Percentiles rank a stretch among this genome's conserved stretches.
Evolutionary conservation across 352 stramenopile genomes (phyloP).

Genomic region (Phytophthora syringae): DNA sequence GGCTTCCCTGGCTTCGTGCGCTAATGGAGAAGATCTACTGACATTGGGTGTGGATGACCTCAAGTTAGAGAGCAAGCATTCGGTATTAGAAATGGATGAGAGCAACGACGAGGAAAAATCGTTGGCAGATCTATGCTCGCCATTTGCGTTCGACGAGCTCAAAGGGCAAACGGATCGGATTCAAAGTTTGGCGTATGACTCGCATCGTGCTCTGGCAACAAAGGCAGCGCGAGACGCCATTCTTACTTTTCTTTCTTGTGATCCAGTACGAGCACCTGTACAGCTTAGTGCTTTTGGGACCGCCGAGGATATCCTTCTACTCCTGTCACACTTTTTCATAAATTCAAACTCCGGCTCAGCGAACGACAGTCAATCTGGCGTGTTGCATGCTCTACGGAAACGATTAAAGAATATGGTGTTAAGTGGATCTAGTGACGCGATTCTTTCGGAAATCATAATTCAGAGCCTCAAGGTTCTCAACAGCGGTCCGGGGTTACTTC

Average conservation of each 20-base stretch:
- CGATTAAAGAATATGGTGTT: constrained; percentile 31
- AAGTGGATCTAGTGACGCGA: constrained; percentile 25
- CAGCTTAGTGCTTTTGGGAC: constrained; percentile 44
- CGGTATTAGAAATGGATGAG: constrained; percentile 63
- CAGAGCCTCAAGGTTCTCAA: constrained; percentile 48
- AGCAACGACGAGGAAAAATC: constrained; percentile 63
- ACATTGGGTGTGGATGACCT: constrained; percentile 67
- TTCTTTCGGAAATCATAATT: constrained; percentile 29
- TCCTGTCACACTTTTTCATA: constrained; percentile 54
- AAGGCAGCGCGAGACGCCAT: constrained; percentile 62
- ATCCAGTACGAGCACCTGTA: constrained; percentile 11
- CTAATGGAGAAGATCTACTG: constrained; percentile 61
- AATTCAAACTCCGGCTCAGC: constrained; percentile 19
- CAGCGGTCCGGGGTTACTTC: constrained; percentile 31
- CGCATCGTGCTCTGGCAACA: constrained; percentile 61
- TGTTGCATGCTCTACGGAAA: constrained; percentile 33
- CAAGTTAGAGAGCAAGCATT: constrained; percentile 37
- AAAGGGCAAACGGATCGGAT: constrained; percentile 66
- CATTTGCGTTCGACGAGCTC: constrained; percentile 67
- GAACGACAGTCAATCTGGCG: constrained; percentile 30
- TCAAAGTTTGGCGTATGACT: constrained; percentile 70
- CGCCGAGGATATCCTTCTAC: constrained; percentile 45
- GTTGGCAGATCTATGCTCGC: constrained; percentile 63
- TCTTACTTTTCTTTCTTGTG: constrained; percentile 40
- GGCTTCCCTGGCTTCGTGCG: constrained; percentile 9